Percentiles rank a stretch among this genome's conserved stretches.
Conservation (phyloP, 305 asterid species). For the Euphrasia arctica region DNA sequence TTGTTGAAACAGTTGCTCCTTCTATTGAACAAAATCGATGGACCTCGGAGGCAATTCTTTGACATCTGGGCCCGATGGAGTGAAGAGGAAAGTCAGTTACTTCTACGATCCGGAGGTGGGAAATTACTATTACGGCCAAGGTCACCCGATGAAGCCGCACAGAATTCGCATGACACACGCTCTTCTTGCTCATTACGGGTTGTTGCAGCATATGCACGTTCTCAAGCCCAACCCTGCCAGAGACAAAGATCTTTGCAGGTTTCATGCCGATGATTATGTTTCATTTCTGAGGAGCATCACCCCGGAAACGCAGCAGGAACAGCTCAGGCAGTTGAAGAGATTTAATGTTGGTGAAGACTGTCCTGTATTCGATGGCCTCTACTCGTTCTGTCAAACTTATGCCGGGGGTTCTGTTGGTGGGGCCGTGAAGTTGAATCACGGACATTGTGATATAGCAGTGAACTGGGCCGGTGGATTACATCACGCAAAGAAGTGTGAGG, state of each 20-base stretch:
- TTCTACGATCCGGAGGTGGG: constrained; percentile 63
- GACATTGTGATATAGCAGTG: constrained; percentile 55
- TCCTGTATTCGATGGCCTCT: constrained; percentile 61
- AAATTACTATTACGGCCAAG: constrained; percentile 58
- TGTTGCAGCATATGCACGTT: constrained; percentile 58
- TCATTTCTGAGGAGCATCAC: constrained; percentile 51
- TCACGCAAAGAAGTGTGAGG: constrained; percentile 65
- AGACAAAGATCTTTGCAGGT: constrained; percentile 57
- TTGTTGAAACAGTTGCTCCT: not conserved
- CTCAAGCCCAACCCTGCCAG: constrained; percentile 62
- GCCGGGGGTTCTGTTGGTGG: constrained; percentile 74
- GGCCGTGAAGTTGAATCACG: constrained; percentile 54
- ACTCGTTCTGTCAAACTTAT: constrained; percentile 56
- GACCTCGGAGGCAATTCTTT: constrained; percentile 51
- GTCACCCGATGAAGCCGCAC: constrained; percentile 68
- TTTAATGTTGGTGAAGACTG: constrained; percentile 65
- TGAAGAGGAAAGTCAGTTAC: constrained; percentile 59
- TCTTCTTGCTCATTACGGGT: constrained; percentile 58
- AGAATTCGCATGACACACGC: constrained; percentile 64
- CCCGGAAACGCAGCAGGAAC: constrained; percentile 62
- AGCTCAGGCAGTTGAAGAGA: constrained; percentile 57
- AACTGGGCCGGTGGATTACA: constrained; percentile 69
- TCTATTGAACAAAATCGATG: constrained; percentile 25
- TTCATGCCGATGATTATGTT: constrained; percentile 60
- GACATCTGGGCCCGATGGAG: constrained; percentile 52